Conservation (phyloP, 148 eudicot genomes). For the Silene latifolia region DNA sequence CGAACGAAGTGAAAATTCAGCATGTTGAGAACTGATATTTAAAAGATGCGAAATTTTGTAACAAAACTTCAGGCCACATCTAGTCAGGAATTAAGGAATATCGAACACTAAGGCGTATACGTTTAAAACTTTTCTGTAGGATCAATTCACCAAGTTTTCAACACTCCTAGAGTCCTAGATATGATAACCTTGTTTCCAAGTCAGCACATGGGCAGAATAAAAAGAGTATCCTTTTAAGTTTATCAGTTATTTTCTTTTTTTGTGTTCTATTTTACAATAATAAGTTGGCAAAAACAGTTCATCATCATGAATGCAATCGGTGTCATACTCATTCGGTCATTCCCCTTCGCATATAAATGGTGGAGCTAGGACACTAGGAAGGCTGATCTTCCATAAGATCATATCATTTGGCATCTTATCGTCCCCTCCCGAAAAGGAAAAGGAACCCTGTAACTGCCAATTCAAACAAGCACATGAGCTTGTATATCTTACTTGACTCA, state of each 20-base stretch:
- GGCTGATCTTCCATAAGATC: not conserved
- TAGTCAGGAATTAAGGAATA: not conserved
- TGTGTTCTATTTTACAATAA: too few species aligned
- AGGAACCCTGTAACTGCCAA: not conserved
- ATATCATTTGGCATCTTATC: not conserved
- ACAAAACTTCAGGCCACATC: not conserved
- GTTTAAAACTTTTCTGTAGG: not conserved
- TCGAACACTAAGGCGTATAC: not conserved
- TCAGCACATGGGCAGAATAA: too few species aligned
- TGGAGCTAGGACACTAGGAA: not conserved
- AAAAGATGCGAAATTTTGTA: not conserved
- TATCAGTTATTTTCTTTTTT: too few species aligned
- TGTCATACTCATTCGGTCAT: too few species aligned
- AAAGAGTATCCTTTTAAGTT: too few species aligned
- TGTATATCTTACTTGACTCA: not conserved
- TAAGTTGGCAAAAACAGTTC: too few species aligned
- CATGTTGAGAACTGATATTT: not conserved
- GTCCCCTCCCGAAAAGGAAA: too few species aligned
- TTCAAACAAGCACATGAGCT: not conserved
- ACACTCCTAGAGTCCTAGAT: not conserved
- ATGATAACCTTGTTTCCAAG: not conserved
- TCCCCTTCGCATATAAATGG: not conserved
- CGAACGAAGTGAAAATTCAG: constrained; percentile 13
- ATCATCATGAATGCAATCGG: too few species aligned
- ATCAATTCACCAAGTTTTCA: not conserved